A percentile compares a stretch with the other conserved stretches of the same genome.
Conservation (phyloP, 441 rosid genomes). For the Metrosideros polymorpha region DNA sequence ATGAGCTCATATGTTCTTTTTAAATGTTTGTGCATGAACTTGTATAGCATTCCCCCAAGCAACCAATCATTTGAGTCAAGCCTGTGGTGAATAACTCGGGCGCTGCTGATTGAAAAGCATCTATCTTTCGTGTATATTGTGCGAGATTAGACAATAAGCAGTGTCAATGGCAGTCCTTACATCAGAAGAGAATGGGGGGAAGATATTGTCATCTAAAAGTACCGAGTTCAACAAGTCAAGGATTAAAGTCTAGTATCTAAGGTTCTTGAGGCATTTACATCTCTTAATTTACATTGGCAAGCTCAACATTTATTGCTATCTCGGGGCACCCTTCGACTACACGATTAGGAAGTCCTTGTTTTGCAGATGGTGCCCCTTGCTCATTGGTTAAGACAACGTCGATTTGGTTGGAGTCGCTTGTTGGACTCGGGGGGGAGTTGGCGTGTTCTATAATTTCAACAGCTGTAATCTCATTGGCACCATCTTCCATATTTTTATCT, state of each 20-base stretch:
- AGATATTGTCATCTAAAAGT: neutral
- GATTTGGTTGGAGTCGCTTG: slow-evolving; percentile 11
- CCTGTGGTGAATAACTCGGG: neutral
- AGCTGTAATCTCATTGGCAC: neutral
- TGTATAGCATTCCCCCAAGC: neutral
- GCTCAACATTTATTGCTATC: neutral
- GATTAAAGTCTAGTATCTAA: neutral
- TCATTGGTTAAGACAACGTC: neutral
- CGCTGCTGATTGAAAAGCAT: neutral
- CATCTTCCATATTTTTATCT: neutral
- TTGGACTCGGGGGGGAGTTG: slow-evolving; percentile 8
- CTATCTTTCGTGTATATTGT: neutral
- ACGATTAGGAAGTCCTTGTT: neutral
- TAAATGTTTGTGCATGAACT: neutral
- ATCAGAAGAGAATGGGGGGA: neutral
- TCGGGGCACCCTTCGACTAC: neutral
- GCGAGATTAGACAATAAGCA: neutral
- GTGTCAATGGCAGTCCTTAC: neutral
- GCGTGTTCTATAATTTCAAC: neutral
- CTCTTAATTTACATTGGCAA: neutral
- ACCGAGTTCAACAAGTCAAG: neutral
- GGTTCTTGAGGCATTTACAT: neutral
- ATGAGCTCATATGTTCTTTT: neutral
- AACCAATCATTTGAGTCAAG: neutral
- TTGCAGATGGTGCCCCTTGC: neutral